Percentiles rank a stretch among this genome's conserved stretches.
These are phyloP conservation scores for Leccinum variabile DNA, from an alignment of 1,284 basidiomycete genomes.

Conservation along the genomic window DNA sequence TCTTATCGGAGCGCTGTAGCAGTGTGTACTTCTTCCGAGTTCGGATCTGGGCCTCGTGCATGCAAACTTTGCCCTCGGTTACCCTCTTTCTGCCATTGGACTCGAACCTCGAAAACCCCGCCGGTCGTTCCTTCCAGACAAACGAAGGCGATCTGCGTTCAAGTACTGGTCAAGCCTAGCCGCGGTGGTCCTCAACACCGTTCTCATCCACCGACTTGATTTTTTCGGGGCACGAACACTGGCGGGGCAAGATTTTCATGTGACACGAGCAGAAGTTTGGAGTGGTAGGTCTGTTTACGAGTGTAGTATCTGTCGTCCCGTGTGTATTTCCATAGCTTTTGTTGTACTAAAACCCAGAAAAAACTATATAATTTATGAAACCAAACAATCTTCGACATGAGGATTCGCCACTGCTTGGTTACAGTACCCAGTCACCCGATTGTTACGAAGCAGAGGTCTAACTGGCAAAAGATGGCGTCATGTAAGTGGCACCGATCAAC, in stretches of 20 bases:
- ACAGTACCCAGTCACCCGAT: too few species aligned
- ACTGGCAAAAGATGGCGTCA: too few species aligned
- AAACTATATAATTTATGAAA: conserved; percentile 13
- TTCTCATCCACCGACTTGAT: background rate
- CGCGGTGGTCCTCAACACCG: background rate
- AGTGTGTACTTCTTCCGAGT: conserved; percentile 6
- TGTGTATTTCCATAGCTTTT: conserved; percentile 5
- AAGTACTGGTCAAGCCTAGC: background rate
- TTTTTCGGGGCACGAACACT: background rate
- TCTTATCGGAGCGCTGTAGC: conserved; percentile 14
- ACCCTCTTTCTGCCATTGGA: conserved; percentile 1
- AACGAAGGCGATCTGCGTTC: background rate
- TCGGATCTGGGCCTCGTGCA: too few species aligned
- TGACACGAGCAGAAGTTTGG: conserved; percentile 16
- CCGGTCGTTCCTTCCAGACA: background rate
- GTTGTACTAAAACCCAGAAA: conserved; percentile 22
- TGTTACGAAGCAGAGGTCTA: too few species aligned
- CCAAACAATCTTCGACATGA: too few species aligned
- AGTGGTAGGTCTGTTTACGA: conserved; percentile 13
- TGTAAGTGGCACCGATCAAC: too few species aligned
- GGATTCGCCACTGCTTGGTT: too few species aligned
- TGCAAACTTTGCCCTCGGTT: background rate
- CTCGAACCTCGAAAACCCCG: background rate
- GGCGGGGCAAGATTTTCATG: conserved; percentile 2
- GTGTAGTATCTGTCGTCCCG: conserved; percentile 8